These are phyloP conservation scores for Stachybotrys echinatus DNA, from an alignment of 2,329 filamentous ascomycete species.

Conservation along the genomic window DNA sequence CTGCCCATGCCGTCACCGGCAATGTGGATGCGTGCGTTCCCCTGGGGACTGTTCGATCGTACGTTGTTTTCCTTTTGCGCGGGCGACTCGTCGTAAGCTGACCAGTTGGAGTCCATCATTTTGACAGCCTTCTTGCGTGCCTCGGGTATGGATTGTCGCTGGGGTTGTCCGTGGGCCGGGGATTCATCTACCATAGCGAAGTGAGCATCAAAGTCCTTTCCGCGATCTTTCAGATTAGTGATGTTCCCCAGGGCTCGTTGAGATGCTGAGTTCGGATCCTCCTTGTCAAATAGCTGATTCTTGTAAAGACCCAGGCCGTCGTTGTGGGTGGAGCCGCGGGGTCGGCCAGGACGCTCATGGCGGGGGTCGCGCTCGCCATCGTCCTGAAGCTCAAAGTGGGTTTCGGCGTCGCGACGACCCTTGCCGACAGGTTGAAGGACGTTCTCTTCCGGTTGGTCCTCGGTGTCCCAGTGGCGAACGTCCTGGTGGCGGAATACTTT, in stretches of 20 bases:
- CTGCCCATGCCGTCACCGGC: constrained; percentile 62
- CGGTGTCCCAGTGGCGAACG: constrained; percentile 73
- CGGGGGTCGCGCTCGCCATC: constrained; percentile 56
- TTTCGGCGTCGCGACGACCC: constrained; percentile 71
- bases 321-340: constrained; percentile 56
- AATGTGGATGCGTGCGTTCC: constrained; percentile 29
- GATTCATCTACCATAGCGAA: constrained; percentile 71
- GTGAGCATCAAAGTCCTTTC: constrained; percentile 72
- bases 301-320: constrained; percentile 67
- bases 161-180: constrained; percentile 37
- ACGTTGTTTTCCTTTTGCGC: constrained; percentile 46
- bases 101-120: constrained; percentile 66
- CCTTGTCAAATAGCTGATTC: constrained; percentile 65
- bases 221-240: constrained; percentile 67
- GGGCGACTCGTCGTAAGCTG: constrained; percentile 49
- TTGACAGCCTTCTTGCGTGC: constrained; percentile 65
- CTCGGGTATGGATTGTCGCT: constrained; percentile 42
- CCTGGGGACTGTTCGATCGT: constrained; percentile 43
- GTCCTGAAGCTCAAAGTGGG: constrained; percentile 81
- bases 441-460: constrained; percentile 46
- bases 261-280: constrained; percentile 35
- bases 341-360: constrained; percentile 36
- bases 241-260: constrained; percentile 56
- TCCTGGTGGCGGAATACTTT: constrained; percentile 62
- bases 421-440: constrained; percentile 56